These are phyloP conservation scores for Tulasnella sp. DNA, from an alignment of 768 basidiomycete species.

Conservation along the genomic window DNA sequence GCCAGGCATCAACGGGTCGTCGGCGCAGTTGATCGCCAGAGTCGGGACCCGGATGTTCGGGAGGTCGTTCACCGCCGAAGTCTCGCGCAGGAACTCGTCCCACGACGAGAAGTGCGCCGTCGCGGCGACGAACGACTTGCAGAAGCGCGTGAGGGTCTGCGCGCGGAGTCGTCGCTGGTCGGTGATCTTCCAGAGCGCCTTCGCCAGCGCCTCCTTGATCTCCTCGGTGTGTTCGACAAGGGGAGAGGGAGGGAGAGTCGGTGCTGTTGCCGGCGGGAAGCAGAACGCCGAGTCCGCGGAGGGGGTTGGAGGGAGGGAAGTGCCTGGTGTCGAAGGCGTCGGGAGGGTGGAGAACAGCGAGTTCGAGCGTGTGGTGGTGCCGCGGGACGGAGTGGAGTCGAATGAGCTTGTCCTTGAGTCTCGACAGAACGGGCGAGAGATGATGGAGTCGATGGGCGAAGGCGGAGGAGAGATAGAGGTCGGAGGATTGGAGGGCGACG, in stretches of 20 bases:
- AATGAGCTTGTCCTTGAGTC: no score
- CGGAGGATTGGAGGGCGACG: no score
- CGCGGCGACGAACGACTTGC: not conserved
- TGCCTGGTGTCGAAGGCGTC: no score
- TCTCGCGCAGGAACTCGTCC: not conserved
- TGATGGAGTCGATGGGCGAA: no score
- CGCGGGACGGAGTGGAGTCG: no score
- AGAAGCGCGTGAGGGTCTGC: not conserved
- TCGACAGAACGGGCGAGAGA: no score
- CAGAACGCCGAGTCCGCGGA: no score
- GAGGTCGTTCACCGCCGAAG: not conserved
- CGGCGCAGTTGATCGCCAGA: not conserved
- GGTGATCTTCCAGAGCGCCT: not conserved
- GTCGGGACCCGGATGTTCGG: not conserved
- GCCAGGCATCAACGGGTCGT: not conserved
- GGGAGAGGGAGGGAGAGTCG: not conserved
- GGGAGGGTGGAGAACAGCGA: no score
- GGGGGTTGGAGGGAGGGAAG: no score
- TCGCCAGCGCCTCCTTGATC: not conserved
- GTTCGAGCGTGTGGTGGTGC: no score
- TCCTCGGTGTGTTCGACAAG: not conserved
- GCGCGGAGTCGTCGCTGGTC: not conserved
- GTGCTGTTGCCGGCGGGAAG: no score
- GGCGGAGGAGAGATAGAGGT: no score
- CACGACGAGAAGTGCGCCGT: not conserved